A percentile compares a stretch with the other conserved stretches of the same genome.
phyloP scores from a whole-genome alignment of 1,284 basidiomycete genomes.

The Rhizopogon parksii region DNA sequence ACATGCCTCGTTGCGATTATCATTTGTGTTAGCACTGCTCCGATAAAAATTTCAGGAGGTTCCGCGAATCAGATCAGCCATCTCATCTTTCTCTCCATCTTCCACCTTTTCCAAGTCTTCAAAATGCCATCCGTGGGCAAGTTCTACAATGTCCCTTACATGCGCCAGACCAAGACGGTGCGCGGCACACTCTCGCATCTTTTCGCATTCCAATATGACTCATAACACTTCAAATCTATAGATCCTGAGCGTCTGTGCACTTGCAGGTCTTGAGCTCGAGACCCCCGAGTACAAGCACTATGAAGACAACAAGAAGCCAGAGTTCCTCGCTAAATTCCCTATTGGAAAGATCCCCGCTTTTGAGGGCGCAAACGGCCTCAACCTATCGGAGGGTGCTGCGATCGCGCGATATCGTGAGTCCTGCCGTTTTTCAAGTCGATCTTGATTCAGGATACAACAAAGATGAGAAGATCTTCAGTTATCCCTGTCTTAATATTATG shows the following conservation, averaged over 20 bases:
- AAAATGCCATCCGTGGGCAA: slow-evolving; percentile 57
- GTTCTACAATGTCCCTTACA: slow-evolving; percentile 44
- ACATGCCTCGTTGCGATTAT: slow-evolving; percentile 8
- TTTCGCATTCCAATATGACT: neutral
- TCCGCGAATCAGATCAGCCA: neutral
- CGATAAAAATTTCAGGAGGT: slow-evolving; percentile 20
- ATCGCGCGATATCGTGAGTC: slow-evolving; percentile 89
- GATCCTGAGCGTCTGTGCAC: slow-evolving; percentile 70
- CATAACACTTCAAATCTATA: slow-evolving; percentile 25
- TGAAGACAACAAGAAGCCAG: slow-evolving; percentile 73
- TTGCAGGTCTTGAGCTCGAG: slow-evolving; percentile 65
- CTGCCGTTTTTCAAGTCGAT: slow-evolving; percentile 17
- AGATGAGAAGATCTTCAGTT: slow-evolving; percentile 35
- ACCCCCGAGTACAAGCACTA: slow-evolving; percentile 52
- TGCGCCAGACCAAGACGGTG: slow-evolving; percentile 45
- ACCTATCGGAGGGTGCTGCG: slow-evolving; percentile 71
- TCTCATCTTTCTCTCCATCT: slow-evolving; percentile 7
- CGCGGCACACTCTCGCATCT: slow-evolving; percentile 21
- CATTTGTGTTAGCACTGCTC: slow-evolving; percentile 2
- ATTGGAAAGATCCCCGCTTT: slow-evolving; percentile 82
- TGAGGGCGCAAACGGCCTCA: slow-evolving; percentile 74
- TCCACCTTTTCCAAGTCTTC: slow-evolving; percentile 10
- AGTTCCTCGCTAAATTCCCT: slow-evolving; percentile 76
- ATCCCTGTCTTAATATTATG: slow-evolving; percentile 60
- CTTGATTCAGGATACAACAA: slow-evolving; percentile 4